Conservation (phyloP, 2,329 filamentous ascomycete species). For the Chaetomium olivaceum region DNA sequence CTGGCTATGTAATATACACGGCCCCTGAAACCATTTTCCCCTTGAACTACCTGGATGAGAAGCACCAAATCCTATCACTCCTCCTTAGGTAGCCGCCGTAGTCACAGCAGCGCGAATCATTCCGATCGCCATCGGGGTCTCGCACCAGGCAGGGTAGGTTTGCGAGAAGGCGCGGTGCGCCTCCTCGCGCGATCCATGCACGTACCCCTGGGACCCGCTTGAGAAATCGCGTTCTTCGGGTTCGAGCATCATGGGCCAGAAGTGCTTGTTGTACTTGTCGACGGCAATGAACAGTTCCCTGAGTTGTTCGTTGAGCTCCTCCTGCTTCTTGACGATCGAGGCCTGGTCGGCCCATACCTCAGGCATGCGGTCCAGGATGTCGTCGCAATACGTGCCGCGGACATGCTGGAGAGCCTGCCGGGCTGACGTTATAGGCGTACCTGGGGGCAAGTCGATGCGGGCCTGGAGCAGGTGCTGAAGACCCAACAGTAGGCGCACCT, state of each 20-base stretch:
- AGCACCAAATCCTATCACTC: not conserved
- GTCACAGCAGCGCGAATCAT: not conserved
- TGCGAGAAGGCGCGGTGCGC: not conserved
- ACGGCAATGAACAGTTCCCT: not conserved
- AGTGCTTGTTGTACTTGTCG: not conserved
- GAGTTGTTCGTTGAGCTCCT: not conserved
- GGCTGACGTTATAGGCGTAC: not conserved
- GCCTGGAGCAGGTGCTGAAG: not conserved
- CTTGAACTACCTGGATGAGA: not conserved
- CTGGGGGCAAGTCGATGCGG: not conserved
- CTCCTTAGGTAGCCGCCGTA: not conserved
- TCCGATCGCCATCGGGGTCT: not conserved
- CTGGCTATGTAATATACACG: not conserved
- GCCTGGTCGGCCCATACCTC: not conserved
- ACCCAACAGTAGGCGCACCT: conserved; percentile 14
- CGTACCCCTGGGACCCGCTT: not conserved
- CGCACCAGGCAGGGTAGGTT: not conserved
- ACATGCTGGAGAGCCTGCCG: not conserved
- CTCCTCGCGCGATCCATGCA: not conserved
- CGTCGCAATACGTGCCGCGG: not conserved
- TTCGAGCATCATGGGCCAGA: not conserved
- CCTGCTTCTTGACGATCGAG: not conserved
- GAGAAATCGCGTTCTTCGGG: not conserved
- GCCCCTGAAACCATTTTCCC: not conserved
- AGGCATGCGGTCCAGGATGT: conserved; percentile 1